Evolutionary conservation across 2,329 filamentous ascomycete genomes (phyloP).

Genomic region (Verticillium dahliae): DNA sequence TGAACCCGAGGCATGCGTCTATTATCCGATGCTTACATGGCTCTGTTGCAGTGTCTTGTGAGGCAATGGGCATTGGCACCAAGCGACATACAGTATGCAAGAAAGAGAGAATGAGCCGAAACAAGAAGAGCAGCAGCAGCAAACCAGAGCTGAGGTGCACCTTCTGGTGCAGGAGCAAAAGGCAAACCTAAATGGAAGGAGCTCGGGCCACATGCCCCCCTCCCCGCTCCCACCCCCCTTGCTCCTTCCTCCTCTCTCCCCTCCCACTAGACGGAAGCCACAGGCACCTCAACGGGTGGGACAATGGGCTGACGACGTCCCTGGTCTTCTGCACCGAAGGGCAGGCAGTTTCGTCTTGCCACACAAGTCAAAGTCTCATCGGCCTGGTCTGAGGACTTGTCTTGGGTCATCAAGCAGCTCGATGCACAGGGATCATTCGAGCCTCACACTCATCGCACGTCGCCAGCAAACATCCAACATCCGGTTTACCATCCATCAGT

Average conservation of each 20-base stretch:
- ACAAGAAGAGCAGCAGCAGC: background rate
- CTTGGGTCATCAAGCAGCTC: no score
- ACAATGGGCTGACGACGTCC: background rate
- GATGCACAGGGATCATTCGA: background rate
- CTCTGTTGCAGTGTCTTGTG: background rate
- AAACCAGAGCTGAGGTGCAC: no score
- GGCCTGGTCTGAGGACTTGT: no score
- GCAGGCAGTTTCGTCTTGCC: background rate
- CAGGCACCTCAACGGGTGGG: background rate
- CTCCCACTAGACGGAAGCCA: background rate
- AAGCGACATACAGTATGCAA: background rate
- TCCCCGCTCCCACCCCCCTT: no score
- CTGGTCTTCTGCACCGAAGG: no score
- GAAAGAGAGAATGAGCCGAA: background rate
- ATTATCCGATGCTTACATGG: background rate
- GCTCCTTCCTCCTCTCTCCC: no score
- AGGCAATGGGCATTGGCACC: no score
- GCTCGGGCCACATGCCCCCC: no score
- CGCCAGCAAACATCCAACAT: background rate
- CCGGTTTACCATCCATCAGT: background rate
- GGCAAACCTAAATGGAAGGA: background rate
- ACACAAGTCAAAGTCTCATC: background rate
- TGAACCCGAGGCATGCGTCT: background rate
- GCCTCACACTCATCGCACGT: background rate
- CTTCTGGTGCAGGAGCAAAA: background rate